Conservation (phyloP, 331 rosid species). For the Phaseolus coccineus region DNA sequence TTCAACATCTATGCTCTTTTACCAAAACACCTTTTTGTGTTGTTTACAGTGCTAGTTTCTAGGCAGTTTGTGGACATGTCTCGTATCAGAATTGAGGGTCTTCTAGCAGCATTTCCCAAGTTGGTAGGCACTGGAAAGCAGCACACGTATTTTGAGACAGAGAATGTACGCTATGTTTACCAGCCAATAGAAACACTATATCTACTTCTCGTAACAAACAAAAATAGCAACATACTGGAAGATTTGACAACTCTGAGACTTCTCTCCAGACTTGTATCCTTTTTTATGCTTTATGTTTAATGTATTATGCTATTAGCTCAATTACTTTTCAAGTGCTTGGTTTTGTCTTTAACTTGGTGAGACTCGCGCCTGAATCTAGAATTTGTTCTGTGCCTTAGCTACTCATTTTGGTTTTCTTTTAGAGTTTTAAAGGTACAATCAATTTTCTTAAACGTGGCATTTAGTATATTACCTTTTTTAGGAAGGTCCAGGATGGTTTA, state of each 20-base stretch:
- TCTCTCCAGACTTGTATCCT: conserved; percentile 94
- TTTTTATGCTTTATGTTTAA: conserved; percentile 41
- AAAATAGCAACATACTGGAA: conserved; percentile 94
- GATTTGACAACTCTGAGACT: conserved; percentile 91
- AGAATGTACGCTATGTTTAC: conserved; percentile 86
- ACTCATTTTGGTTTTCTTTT: background rate
- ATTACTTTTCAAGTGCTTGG: conserved; percentile 30
- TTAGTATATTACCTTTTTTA: conserved; percentile 13
- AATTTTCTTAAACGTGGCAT: conserved; percentile 32
- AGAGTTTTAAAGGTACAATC: conserved; percentile 8
- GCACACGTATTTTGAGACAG: conserved; percentile 88
- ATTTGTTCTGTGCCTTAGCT: conserved; percentile 3
- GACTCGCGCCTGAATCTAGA: conserved; percentile 22
- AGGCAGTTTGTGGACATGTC: conserved; percentile 87
- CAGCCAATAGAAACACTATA: conserved; percentile 90
- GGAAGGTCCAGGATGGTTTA: conserved; percentile 30
- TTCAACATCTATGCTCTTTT: conserved; percentile 9
- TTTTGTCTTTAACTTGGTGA: conserved; percentile 36
- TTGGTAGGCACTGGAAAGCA: conserved; percentile 87
- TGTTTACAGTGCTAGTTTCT: conserved; percentile 76
- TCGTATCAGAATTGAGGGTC: conserved; percentile 90
- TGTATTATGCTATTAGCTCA: conserved; percentile 14
- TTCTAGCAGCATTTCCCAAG: conserved; percentile 89
- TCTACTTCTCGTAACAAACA: conserved; percentile 93
- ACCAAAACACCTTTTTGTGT: background rate